Base-by-base conservation (phyloP, 1,139 yeast genomes). In the Geotrichum citri-aurantii region DNA sequence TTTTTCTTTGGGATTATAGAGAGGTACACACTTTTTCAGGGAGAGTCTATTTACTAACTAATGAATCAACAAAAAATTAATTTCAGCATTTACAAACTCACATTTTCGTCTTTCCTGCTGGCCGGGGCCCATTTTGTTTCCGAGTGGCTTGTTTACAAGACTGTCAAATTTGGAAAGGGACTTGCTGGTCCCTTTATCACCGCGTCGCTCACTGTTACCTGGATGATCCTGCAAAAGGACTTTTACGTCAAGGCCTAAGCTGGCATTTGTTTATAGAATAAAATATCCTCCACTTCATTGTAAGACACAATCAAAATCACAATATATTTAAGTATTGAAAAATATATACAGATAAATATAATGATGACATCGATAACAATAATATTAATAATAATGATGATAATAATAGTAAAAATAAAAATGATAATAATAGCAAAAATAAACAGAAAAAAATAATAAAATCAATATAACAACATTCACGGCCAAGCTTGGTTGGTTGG, bases 161-260 rank as follows among this genome's bases (percentile, higher is more conserved):
- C 95, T 33, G 87, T 95, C 67, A 85, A 82, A 71, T 80, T 90
- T 50, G 97, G 95, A 57, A 88, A 86, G 65, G 98, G 98, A 1
- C 81, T 93, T 60, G 77, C 84, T 59, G 98, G 99, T 5, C 99
- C 99, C 12, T 79, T 90, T 67, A 71, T 93, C 57, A 86, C 83
- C 19, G 77, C 86, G 27, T 53, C 77, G 5, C 59, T 71, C 11
- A 74, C 80, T 27, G 73, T 76, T 48, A 63, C 70, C n/a, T 80
- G 83, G 83, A 79, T 80, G 83, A 57, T 72, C 14, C 51, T 65
- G n/a, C 79, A 77, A 62, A 72, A 71, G 61, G 75, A 70, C 29
- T 77, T 65, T 59, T 78, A 78, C 62, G 62, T 71, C 31, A 52
- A 37, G 17, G 56, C 26, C 40, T 31, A 52, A 42, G 42, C 29